A percentile compares a stretch with the other conserved stretches of the same genome.
phyloP scores from a whole-genome alignment of 1,284 basidiomycete species.

The Tylopilus sp. region DNA sequence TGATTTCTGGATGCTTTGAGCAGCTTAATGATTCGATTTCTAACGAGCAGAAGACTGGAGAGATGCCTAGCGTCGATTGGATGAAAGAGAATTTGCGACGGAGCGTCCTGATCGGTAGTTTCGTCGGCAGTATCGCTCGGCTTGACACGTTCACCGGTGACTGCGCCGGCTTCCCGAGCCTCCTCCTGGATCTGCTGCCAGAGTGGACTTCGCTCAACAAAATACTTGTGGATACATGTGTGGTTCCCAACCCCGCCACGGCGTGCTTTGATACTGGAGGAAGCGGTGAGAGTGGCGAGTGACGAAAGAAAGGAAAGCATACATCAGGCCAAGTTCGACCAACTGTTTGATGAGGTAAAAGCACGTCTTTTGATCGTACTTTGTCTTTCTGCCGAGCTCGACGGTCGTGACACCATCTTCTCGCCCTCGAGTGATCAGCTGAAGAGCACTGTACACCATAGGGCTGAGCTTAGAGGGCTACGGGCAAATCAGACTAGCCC shows the following conservation, averaged over 20 bases:
- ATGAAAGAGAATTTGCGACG: constrained; percentile 48
- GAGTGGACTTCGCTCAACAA: constrained; percentile 63
- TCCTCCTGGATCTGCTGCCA: constrained; percentile 72
- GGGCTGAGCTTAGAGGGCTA: constrained; percentile 77
- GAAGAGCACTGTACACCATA: constrained; percentile 83
- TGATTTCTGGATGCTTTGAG: constrained; percentile 63
- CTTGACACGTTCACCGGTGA: constrained; percentile 26
- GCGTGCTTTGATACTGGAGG: constrained; percentile 62
- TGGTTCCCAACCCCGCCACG: constrained; percentile 74
- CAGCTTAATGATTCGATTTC: constrained; percentile 62
- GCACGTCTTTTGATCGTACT: constrained; percentile 86
- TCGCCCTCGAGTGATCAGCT: constrained; percentile 77
- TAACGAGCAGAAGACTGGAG: constrained; percentile 66
- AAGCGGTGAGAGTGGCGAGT: constrained; percentile 1
- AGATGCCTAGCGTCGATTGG: constrained; percentile 73
- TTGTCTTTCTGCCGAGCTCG: constrained; percentile 72
- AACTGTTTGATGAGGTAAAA: constrained; percentile 81
- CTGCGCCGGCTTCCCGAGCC: constrained; percentile 37
- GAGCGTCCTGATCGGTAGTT: constrained; percentile 26
- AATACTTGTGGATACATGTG: constrained; percentile 73
- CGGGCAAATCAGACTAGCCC: constrained; percentile 6
- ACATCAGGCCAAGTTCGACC: constrained; percentile 71
- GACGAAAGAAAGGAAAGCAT: constrained; percentile 30
- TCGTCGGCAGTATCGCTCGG: constrained; percentile 31
- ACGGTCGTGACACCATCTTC: constrained; percentile 76